Evolutionary conservation across 2,329 filamentous ascomycete genomes (phyloP), one percentile per base, ranked within the genome.

Genomic region (Aspergillus fijiensis): DNA sequence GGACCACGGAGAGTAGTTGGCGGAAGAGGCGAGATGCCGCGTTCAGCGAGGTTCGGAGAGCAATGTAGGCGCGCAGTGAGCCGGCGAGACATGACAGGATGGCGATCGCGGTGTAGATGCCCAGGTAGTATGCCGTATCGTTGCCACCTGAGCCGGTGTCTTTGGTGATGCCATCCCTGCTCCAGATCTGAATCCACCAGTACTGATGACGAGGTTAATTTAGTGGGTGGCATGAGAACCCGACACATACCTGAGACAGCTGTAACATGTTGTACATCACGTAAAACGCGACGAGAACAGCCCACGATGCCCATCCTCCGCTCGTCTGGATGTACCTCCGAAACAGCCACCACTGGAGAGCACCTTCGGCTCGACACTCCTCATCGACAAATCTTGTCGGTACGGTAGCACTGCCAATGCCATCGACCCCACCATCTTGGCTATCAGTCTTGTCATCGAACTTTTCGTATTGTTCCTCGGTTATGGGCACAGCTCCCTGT

Each of bases 1-100:
- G 80, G 10, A 93, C 82, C 1, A 85, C 82, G 65, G 84, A 87
- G 50, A 88, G 85, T 63, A 92, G 82, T 57, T 83, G 83, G 29
- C 85, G 81, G 64, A 92, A 93, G 4, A 93, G 80, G 49, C 78
- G 77, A 42, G 85, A 81, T 16, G 89, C 91, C 4, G 89, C 89
- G 60, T 81, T 83, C 66, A 92, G 81, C n/a, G 89, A 89, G 52
- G 88, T 86, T 10, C 79, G 67, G 68, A 87, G 90, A 5, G 89
- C 79, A 72, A 85, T 86, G 59, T 82, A 82, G 73, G 86, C 91
- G 59, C 85, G 82, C 85, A 62, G 0, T 42, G 42, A 39, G 16
- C 23, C 25, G 6, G n/a, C 49, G 27, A 50, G 49, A 29, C 49
- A 50, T 27, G 49, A 25, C 25, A 50, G 7, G 2, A 5, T 23